Evolutionary conservation across 2,329 filamentous ascomycete genomes (phyloP), one percentile per base, ranked within the genome.

Genomic region (Diplodia intermedia): DNA sequence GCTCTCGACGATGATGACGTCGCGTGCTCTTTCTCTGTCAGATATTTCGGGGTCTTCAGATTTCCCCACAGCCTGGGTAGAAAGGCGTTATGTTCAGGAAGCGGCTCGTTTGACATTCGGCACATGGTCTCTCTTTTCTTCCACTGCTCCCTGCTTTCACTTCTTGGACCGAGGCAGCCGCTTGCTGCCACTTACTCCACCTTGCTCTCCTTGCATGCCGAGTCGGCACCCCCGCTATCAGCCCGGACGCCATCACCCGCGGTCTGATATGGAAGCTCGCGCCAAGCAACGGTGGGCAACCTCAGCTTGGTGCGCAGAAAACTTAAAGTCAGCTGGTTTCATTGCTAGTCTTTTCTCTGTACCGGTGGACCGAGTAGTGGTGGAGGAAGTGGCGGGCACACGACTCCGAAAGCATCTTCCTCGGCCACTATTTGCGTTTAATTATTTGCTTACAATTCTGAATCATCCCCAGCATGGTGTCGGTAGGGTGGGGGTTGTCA

Each of bases 1-100:
- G 62, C 62, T 65, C 62, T 65, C 62, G 62, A 49, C 62, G 62
- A 55, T 65, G 23, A 61, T 52, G 55, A 67, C 65, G 54, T 67
- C 65, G 65, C 65, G 65, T 67, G 65, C 54, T 54, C 31, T 67
- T 63, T 60, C 55, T 67, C 65, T 67, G 65, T 66, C 53, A 66
- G 52, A 66, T 66, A 66, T 66, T 66, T 50, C n/a, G 47, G 65
- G 65, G 50, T 38, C 53, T 29, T 66, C n/a, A 38, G 36, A 38
- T 61, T 61, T 52, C 57, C 53, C 43, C 54, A 52, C 47, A 63
- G 60, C 60, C 60, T 67, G 55, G 54, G 55, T 50, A 60, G 54
- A 52, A 67, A 61, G 55, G 65, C 49, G 65, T 67, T 61, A 57
- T 52, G 38, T 67, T 61, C 49, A 53, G 65, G 65, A 66, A 66